phyloP scores from a whole-genome alignment of 495 filamentous ascomycete species.

The Daldinia concentrica region DNA sequence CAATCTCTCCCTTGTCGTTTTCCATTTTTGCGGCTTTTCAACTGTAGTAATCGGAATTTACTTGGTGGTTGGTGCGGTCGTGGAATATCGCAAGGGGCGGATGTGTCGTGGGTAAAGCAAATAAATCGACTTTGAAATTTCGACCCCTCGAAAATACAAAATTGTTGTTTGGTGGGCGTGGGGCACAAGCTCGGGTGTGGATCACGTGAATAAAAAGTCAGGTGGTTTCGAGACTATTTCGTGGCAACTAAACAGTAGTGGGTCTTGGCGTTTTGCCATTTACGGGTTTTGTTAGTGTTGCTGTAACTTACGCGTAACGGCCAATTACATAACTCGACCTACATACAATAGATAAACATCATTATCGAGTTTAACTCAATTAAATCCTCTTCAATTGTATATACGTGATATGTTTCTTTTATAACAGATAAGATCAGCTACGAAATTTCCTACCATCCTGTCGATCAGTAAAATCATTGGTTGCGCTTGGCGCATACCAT shows the following conservation, averaged over 20 bases:
- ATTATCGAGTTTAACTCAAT: slow-evolving; percentile 7
- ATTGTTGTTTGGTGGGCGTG: slow-evolving; percentile 36
- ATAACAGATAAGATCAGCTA: not conserved
- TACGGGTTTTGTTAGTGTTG: not conserved
- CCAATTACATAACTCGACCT: not conserved
- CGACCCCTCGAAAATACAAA: slow-evolving; percentile 38
- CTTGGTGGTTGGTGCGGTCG: slow-evolving; percentile 25
- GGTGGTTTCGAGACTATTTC: slow-evolving; percentile 46
- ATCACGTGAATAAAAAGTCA: slow-evolving; percentile 37
- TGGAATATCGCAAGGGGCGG: slow-evolving; percentile 22
- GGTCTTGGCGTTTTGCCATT: not conserved
- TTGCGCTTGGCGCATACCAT: slow-evolving; percentile 56
- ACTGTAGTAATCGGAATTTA: slow-evolving; percentile 37
- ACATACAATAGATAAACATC: slow-evolving; percentile 16
- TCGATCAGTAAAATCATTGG: slow-evolving; percentile 29
- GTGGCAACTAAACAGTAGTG: slow-evolving; percentile 36
- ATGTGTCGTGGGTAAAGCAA: slow-evolving; percentile 29
- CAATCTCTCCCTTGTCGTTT: slow-evolving; percentile 98
- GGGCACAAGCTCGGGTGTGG: slow-evolving; percentile 29
- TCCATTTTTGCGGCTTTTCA: slow-evolving; percentile 75
- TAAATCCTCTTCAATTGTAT: not conserved
- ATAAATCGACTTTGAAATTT: slow-evolving; percentile 28
- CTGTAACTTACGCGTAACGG: not conserved
- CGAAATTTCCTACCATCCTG: slow-evolving; percentile 34
- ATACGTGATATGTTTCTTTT: not conserved